Base-by-base conservation (phyloP, 192 early-diverging fungal genomes). In the Thoreauomyces humboldtii region DNA sequence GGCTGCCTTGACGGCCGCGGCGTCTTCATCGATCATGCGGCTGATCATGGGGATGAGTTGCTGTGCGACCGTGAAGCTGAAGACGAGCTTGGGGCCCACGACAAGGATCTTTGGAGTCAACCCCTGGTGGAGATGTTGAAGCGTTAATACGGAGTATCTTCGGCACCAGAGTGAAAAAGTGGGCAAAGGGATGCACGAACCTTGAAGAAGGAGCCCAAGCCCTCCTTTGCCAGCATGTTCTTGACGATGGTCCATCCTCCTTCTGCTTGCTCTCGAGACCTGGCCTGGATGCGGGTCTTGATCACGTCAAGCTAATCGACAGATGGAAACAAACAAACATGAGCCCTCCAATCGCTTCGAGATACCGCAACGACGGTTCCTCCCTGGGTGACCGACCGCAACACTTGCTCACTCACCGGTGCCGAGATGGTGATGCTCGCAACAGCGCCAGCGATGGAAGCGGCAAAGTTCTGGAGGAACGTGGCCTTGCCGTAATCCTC, bases 271-370 rank as follows among this genome's bases (percentile, higher is more conserved):
- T 91, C 93, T 65, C 88, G 90, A 61, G 92, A 87, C 53, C 88
- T 85, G 52, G 92, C 89, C 78, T 99, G 96, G 74, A 99, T 99
- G 45, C 96, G 90, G 19, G 96, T 99, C 86, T 99, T 99, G 81
- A 99, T 92, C 15, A 99, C 95, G 74, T 99, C 96, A 64, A 99
- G 82, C 50, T 80, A 34, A 3, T 25, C 4, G 31, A 47, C 3
- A 38, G n/a, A n/a, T n/a, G n/a, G n/a, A n/a, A n/a, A n/a, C n/a
- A n/a, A n/a, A n/a, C n/a, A n/a, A n/a, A n/a, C n/a, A n/a, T n/a
- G n/a, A n/a, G n/a, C n/a, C n/a, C n/a, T n/a, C n/a, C n/a, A n/a
- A n/a, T n/a, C n/a, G n/a, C n/a, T n/a, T n/a, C n/a, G n/a, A n/a
- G n/a, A n/a, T n/a, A n/a, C n/a, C n/a, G n/a, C n/a, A n/a, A n/a